These are phyloP conservation scores for Acanthamoeba healyi DNA, from an alignment of 208 protist genomes.

Conservation along the genomic window DNA sequence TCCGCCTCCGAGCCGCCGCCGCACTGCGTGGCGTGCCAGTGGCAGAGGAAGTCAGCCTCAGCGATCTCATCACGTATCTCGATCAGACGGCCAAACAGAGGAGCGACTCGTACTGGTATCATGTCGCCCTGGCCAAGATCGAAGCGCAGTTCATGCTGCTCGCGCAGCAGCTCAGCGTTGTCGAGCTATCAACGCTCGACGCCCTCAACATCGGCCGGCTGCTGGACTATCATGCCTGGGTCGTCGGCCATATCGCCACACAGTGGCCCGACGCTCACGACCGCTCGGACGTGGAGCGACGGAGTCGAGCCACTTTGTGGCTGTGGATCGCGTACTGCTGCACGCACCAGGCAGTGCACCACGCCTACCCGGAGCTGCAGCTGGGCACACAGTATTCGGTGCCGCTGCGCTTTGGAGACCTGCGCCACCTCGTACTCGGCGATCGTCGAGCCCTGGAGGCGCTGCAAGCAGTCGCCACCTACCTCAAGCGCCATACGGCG, in stretches of 20 bases:
- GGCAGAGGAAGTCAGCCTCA: no score
- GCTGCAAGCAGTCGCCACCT: neutral
- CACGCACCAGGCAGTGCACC: neutral
- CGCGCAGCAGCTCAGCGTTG: neutral
- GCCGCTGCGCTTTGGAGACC: neutral
- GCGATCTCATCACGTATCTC: no score
- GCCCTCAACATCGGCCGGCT: neutral
- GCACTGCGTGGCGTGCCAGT: neutral
- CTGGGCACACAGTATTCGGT: neutral
- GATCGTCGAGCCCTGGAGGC: neutral
- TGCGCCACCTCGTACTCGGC: neutral
- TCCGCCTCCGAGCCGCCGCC: neutral
- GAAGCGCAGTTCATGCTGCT: neutral
- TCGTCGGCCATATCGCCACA: neutral
- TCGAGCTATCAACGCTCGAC: neutral
- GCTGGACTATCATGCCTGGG: neutral
- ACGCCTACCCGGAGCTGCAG: neutral
- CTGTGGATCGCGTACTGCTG: slow-evolving; percentile 9
- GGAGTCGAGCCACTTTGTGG: neutral
- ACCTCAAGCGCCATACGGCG: neutral
- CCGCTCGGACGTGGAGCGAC: neutral
- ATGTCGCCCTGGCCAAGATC: no score
- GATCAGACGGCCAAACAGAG: no score
- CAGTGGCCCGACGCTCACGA: neutral
- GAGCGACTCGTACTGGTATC: no score